A percentile compares a stretch with the other conserved stretches of the same genome.
Evolutionary conservation across 1,284 basidiomycete genomes (phyloP).

Genomic region (Schizophyllum commune): DNA sequence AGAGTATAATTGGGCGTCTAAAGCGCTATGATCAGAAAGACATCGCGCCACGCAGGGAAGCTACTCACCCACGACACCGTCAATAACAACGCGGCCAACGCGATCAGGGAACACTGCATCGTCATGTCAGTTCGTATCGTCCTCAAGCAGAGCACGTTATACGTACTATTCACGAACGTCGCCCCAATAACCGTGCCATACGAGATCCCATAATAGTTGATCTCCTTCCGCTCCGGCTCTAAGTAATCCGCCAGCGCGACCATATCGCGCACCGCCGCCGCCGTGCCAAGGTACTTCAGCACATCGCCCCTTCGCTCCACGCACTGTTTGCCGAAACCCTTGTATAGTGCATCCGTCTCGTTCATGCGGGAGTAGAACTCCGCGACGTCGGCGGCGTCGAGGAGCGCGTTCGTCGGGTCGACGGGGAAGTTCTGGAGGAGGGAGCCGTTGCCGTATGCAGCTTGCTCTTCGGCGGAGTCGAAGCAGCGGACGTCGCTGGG

Average conservation of each 20-base stretch:
- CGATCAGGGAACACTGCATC: not conserved
- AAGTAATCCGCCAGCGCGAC: not conserved
- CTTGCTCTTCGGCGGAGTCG: not conserved
- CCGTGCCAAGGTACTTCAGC: not conserved
- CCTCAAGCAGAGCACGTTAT: not conserved
- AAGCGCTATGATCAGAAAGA: not conserved
- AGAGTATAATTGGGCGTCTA: not conserved
- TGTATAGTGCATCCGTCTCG: not conserved
- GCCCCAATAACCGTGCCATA: not conserved
- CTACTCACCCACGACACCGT: not conserved
- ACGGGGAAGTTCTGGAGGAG: not conserved
- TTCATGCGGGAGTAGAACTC: not conserved
- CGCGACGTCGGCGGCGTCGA: not conserved
- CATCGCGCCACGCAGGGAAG: not conserved
- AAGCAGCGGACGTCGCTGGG: not conserved
- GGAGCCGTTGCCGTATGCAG: not conserved
- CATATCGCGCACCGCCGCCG: not conserved
- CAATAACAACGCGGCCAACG: not conserved
- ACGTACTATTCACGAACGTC: not conserved
- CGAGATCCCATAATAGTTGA: not conserved
- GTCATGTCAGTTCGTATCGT: not conserved
- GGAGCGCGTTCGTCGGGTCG: not conserved
- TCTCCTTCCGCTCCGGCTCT: not conserved
- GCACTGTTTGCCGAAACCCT: not conserved
- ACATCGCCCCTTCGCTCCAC: not conserved